phyloP scores from a whole-genome alignment of 768 basidiomycete genomes.

The Psilocybe cubensis region DNA sequence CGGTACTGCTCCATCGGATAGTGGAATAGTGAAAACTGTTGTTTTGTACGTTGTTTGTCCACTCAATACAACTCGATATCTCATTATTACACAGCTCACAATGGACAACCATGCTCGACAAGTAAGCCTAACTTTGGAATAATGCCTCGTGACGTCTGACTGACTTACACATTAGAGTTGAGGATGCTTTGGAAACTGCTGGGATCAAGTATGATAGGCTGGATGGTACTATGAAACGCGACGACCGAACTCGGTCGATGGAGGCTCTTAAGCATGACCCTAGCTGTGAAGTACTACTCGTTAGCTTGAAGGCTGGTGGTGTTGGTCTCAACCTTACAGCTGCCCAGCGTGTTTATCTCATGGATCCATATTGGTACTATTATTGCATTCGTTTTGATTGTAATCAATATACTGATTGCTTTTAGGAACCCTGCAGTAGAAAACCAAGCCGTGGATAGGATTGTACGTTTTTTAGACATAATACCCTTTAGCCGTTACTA shows the following conservation, averaged over 20 bases:
- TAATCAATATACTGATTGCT: slow-evolving; percentile 5
- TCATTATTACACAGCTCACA: slow-evolving; percentile 65
- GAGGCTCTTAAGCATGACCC: slow-evolving; percentile 91
- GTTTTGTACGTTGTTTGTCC: slow-evolving; percentile 74
- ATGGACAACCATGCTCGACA: slow-evolving; percentile 94
- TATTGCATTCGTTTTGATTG: not conserved
- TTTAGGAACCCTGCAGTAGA: slow-evolving; percentile 94
- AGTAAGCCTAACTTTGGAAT: slow-evolving; percentile 46
- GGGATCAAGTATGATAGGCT: slow-evolving; percentile 89
- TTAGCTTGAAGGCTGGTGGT: slow-evolving; percentile 96
- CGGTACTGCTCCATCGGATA: slow-evolving; percentile 66
- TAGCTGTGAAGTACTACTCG: slow-evolving; percentile 89
- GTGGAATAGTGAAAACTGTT: slow-evolving; percentile 83
- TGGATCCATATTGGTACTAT: slow-evolving; percentile 93
- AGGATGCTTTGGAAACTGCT: slow-evolving; percentile 83
- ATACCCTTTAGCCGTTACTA: not conserved
- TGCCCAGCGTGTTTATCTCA: slow-evolving; percentile 91
- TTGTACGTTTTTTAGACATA: slow-evolving; percentile 55
- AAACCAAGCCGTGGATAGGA: slow-evolving; percentile 97
- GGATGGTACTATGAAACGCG: slow-evolving; percentile 98
- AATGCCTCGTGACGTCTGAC: slow-evolving; percentile 13
- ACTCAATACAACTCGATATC: slow-evolving; percentile 13
- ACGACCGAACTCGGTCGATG: slow-evolving; percentile 91
- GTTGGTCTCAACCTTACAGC: slow-evolving; percentile 96
- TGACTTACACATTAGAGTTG: slow-evolving; percentile 55